Evolutionary conservation across 1,284 basidiomycete genomes (phyloP), one percentile per base, ranked within the genome.

Genomic region (Ganoderma lingzhi): DNA sequence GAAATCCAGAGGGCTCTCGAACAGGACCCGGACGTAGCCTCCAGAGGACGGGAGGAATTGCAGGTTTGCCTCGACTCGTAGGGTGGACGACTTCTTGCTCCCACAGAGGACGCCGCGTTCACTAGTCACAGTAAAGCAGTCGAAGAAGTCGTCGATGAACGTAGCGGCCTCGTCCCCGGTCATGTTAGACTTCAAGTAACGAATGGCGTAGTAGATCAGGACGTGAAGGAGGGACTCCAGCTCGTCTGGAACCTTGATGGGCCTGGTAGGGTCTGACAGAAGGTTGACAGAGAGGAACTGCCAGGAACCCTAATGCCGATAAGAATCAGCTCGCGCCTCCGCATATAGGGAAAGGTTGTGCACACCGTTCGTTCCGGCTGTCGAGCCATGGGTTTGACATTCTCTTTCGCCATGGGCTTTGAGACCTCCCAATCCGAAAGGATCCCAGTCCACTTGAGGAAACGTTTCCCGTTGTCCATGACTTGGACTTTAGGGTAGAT

Each of bases 201-300:
- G 58, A 15, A 67, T 45, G 12, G 61, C 53, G 9, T 48, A 35
- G 12, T 63, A 65, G 28, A 70, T 19, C 3, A 70, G 23, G 12
- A 63, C 56, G 28, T 55, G 64, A n/a, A 70, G 37, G 61, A 70
- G 17, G 0, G 69, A 70, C 56, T 70, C 69, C 15, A 69, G 60
- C 8, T 69, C 67, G 23, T 69, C 67, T 12, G 60, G 51, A 3
- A 69, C 6, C n/a, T 58, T 35, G 9, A 65, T 56, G n/a, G 19
- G 12, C 23, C 23, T 23, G 6, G 4, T 6, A 2, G 41, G 44
- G 41, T 68, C 12, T 32, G 56, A 42, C 12, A 67, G 60, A 1
- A 61, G 58, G 15, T 63, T 23, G 3, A 39, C 60, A 1, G 69
- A 70, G 45, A 63, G 19, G 30, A 67, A 70, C 17, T 67, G 69